Evolutionary conservation across 2,329 filamentous ascomycete species (phyloP).

Genomic region (Alternaria sp.): DNA sequence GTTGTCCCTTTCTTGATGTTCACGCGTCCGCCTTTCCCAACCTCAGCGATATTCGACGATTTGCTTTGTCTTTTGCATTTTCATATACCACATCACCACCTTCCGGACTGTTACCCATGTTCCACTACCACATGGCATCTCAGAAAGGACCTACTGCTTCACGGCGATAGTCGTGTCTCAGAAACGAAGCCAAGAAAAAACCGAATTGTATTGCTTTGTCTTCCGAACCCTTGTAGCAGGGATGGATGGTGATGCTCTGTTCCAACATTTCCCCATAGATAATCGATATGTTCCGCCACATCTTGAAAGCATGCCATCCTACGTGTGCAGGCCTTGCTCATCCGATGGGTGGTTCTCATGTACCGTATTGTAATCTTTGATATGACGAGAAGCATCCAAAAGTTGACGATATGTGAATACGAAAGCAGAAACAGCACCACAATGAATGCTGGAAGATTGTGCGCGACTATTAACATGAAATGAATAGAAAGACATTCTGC

Average conservation of each 20-base stretch:
- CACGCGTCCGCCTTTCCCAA: background rate
- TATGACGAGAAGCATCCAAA: background rate
- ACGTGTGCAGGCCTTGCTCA: background rate
- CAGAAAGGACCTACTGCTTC: background rate
- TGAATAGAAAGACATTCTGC: background rate
- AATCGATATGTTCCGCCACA: background rate
- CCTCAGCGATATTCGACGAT: background rate
- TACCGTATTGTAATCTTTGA: background rate
- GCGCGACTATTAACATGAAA: background rate
- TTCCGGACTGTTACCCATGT: too few species aligned
- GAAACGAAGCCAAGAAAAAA: background rate
- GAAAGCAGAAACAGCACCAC: background rate
- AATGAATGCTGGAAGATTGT: background rate
- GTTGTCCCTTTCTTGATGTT: background rate
- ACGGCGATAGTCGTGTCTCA: background rate
- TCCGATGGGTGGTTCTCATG: background rate
- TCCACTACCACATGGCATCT: background rate
- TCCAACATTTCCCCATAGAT: background rate
- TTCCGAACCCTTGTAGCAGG: background rate
- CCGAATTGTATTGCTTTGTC: background rate
- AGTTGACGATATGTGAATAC: background rate
- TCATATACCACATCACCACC: background rate
- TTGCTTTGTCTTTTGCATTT: background rate
- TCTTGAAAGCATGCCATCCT: rapidly evolving
- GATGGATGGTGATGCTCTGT: background rate